These are phyloP conservation scores for Dendrobium nobile DNA, from an alignment of 106 monocot species.

Conservation along the genomic window DNA sequence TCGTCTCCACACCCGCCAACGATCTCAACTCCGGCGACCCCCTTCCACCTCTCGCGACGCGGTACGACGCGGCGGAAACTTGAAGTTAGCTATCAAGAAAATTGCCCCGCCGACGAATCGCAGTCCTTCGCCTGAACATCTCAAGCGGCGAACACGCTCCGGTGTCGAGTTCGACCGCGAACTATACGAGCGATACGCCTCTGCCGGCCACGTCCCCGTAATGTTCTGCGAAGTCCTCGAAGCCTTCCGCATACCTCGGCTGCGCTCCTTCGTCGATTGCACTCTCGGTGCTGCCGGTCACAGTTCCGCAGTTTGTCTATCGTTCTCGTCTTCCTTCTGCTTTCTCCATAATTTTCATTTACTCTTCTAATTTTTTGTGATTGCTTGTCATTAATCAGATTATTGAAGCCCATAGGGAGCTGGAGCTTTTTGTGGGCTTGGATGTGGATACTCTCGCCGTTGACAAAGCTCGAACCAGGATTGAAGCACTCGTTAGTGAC, in stretches of 20 bases:
- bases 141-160: constrained; percentile 79
- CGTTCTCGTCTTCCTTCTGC: background rate
- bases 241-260: constrained; percentile 39
- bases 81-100: background rate
- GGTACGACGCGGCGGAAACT: background rate
- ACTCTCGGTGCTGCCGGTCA: constrained; percentile 92
- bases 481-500: constrained; percentile 25
- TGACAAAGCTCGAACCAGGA: constrained; percentile 31
- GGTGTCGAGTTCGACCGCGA: constrained; percentile 42
- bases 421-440: constrained; percentile 73
- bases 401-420: constrained; percentile 60
- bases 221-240: constrained; percentile 80
- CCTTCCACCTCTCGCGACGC: background rate
- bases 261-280: constrained; percentile 95
- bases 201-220: constrained; percentile 58
- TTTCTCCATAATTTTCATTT: background rate
- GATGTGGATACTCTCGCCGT: constrained; percentile 75
- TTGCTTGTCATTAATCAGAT: constrained; percentile 32
- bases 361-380: background rate
- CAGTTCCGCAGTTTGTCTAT: constrained; percentile 49
- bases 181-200: constrained; percentile 32
- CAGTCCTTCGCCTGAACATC: background rate
- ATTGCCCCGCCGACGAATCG: background rate
- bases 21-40: background rate
- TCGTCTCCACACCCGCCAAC: background rate